Evolutionary conservation across 345 rosid species (phyloP).

Genomic region (Bruguiera gymnorhiza): DNA sequence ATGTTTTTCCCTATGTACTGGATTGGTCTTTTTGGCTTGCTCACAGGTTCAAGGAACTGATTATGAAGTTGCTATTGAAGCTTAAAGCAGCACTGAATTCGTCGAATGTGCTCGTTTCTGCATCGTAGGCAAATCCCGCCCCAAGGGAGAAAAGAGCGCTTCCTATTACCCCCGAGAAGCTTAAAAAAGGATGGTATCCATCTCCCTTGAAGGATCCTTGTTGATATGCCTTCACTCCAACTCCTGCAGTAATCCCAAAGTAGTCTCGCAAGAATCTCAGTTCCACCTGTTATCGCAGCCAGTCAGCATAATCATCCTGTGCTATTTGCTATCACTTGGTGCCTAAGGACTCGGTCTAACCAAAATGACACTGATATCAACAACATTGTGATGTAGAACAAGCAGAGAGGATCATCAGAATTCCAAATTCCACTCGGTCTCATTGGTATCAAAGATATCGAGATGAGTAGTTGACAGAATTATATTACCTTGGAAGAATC

Average conservation of each 20-base stretch:
- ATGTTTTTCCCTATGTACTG: neutral
- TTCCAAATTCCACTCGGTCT: too few relatives aligned
- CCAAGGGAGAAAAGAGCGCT: slow-evolving; percentile 39
- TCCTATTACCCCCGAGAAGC: slow-evolving; percentile 45
- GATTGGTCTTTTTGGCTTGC: slow-evolving; percentile 14
- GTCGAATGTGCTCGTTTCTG: slow-evolving; percentile 18
- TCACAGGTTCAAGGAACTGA: slow-evolving; percentile 49
- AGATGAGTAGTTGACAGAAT: neutral
- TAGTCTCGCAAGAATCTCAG: slow-evolving; percentile 38
- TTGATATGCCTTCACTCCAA: slow-evolving; percentile 30
- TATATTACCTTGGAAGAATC: slow-evolving; percentile 40
- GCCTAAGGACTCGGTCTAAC: neutral
- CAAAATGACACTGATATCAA: neutral
- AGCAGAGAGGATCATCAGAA: too few relatives aligned
- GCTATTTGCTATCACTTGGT: neutral
- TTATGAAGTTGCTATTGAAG: slow-evolving; percentile 31
- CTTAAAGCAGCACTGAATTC: slow-evolving; percentile 41
- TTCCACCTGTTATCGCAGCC: slow-evolving; percentile 35
- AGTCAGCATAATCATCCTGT: neutral
- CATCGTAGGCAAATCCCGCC: slow-evolving; percentile 32
- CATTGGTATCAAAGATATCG: neutral
- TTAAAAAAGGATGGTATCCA: slow-evolving; percentile 32
- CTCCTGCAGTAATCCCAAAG: slow-evolving; percentile 38
- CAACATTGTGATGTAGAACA: too few relatives aligned
- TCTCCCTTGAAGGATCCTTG: slow-evolving; percentile 22